These are phyloP conservation scores for Sarocladium oryzae DNA, from an alignment of 2,329 filamentous ascomycete species.

Conservation along the genomic window DNA sequence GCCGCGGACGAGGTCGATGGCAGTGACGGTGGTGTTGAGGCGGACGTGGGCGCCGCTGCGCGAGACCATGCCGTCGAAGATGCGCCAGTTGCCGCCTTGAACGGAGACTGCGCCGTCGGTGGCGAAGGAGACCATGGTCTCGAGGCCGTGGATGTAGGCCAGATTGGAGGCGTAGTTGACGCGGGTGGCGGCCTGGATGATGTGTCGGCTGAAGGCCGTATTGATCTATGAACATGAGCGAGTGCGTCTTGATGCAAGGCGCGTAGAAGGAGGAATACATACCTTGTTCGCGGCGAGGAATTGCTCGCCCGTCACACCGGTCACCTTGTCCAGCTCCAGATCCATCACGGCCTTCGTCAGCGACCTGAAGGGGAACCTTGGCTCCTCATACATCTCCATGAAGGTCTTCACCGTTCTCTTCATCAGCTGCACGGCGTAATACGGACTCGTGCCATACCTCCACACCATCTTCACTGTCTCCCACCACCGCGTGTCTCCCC, in stretches of 20 bases:
- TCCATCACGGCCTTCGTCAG: constrained; percentile 62
- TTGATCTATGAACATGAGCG: constrained; percentile 41
- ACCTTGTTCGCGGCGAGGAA: constrained; percentile 61
- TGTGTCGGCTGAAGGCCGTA: constrained; percentile 63
- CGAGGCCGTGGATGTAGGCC: constrained; percentile 77
- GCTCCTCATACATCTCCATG: constrained; percentile 70
- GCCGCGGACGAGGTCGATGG: constrained; percentile 45
- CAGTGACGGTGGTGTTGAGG: constrained; percentile 62
- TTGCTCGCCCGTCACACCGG: constrained; percentile 65
- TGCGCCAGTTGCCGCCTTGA: constrained; percentile 84
- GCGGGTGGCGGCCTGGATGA: constrained; percentile 84
- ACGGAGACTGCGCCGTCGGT: constrained; percentile 77
- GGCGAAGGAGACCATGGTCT: constrained; percentile 87
- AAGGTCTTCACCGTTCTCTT: constrained; percentile 66
- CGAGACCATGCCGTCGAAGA: constrained; percentile 77
- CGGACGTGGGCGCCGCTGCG: constrained; percentile 53
- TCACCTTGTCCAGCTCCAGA: constrained; percentile 59
- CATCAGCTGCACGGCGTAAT: constrained; percentile 67
- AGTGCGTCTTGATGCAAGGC: background rate
- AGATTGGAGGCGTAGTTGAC: constrained; percentile 95
- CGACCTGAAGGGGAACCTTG: constrained; percentile 77
- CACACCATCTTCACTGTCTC: constrained; percentile 72
- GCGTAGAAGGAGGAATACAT: constrained; percentile 11
- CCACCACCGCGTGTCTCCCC: constrained; percentile 65
- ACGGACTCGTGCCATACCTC: constrained; percentile 77